These are phyloP conservation scores for Babesia ovata DNA, from an alignment of 169 alveolate species.

Conservation along the genomic window DNA sequence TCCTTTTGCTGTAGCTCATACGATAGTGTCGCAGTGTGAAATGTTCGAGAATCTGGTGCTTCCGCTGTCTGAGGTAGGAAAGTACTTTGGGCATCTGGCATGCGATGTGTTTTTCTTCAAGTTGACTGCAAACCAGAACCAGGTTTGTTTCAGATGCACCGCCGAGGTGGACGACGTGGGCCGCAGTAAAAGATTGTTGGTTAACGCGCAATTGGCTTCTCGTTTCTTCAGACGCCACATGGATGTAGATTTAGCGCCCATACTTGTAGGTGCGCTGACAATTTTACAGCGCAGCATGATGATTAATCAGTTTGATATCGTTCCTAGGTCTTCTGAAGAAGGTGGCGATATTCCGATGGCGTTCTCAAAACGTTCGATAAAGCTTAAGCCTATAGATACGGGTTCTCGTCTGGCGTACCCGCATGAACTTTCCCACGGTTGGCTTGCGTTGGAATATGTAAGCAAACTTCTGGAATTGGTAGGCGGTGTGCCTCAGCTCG, in stretches of 20 bases:
- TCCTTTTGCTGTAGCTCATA: conserved; percentile 51
- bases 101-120: conserved; percentile 55
- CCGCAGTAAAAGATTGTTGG: conserved; percentile 19
- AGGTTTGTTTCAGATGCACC: conserved; percentile 1
- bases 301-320: not conserved
- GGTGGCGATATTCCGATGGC: not conserved
- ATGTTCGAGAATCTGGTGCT: conserved; percentile 59
- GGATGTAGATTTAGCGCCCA: conserved; percentile 36
- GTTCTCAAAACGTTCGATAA: not conserved
- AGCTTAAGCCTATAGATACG: not conserved
- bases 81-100: conserved; percentile 47
- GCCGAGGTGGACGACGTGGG: conserved; percentile 38
- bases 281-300: conserved; percentile 18
- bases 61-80: conserved; percentile 60
- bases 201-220: conserved; percentile 47
- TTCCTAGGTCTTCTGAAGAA: not conserved
- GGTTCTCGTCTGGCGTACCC: conserved; percentile 11
- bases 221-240: conserved; percentile 53
- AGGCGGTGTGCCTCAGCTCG: conserved; percentile 54
- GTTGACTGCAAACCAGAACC: conserved; percentile 27
- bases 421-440: conserved; percentile 29
- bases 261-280: conserved; percentile 35
- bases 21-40: conserved; percentile 59
- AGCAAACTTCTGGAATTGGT: conserved; percentile 38
- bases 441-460: conserved; percentile 45